Evolutionary conservation across 2,329 filamentous ascomycete genomes (phyloP), one percentile per base, ranked within the genome.

Genomic region (Grosmannia serpens): DNA sequence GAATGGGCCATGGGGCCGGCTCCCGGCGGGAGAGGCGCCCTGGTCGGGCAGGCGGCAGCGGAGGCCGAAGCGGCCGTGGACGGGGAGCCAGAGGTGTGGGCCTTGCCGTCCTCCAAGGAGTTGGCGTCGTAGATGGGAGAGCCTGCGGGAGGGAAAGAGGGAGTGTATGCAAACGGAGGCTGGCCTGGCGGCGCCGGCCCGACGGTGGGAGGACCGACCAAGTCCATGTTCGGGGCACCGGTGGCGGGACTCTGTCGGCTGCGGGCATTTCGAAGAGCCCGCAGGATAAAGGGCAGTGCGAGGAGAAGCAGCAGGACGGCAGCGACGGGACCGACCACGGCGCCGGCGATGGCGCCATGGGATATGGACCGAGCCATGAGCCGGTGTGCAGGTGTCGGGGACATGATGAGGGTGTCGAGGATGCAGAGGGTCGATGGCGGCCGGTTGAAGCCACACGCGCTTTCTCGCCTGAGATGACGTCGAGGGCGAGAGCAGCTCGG

Each of bases 261-360:
- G 31, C 60, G 61, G 17, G 50, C 52, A 31, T 65, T 62, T 15
- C 68, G 67, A 53, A 66, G 58, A 26, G 64, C 64, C 29, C 70
- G 69, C 52, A 71, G 59, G 59, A 70, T 62, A 53, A 71, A 68
- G 17, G 70, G 70, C 15, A 70, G 62, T 46, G 65, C 51, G 58
- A 70, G 68, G 27, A 72, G 59, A 26, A 70, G 61, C 41, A 72
- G 62, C 56, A 71, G 54, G 22, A 65, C 63, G 56, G 66, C 70
- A 33, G 66, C 60, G 22, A 69, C 64, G 33, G 64, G 65, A n/a
- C 69, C 70, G 57, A 73, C 63, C 59, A 68, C 66, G 58, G 66
- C 66, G 53, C 70, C 70, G 46, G 69, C 70, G 53, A 72, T 69
- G 60, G 64, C 66, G 56, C 70, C 69, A 33, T 62, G 58, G 15